A percentile compares a stretch with the other conserved stretches of the same genome.
Evolutionary conservation across 2,329 filamentous ascomycete species (phyloP).

Genomic region (Lizonia empirigonia): DNA sequence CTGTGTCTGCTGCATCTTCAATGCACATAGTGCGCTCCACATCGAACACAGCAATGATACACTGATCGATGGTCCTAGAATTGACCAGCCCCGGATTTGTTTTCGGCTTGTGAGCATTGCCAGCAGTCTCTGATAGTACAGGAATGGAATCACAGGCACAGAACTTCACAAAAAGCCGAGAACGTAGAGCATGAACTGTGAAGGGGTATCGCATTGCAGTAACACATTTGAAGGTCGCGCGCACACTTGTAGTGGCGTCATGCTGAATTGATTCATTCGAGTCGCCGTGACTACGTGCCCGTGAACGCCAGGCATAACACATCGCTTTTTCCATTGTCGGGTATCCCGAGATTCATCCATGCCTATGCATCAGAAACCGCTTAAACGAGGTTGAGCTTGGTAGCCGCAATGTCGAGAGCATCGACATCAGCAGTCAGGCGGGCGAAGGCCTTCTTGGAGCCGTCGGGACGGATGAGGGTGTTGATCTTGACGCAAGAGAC

Average conservation of each 20-base stretch:
- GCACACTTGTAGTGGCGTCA: constrained; percentile 32
- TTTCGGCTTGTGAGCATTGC: too few species aligned
- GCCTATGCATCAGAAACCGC: constrained; percentile 33
- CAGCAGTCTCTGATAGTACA: too few species aligned
- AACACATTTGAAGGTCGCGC: constrained; percentile 18
- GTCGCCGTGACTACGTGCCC: constrained; percentile 47
- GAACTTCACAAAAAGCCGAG: not conserved
- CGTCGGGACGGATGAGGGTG: constrained; percentile 97
- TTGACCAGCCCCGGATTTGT: too few species aligned
- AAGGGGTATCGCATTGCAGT: constrained; percentile 17
- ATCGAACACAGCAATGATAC: too few species aligned
- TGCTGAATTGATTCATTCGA: constrained; percentile 46
- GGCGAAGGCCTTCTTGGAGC: constrained; percentile 98
- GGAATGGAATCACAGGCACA: too few species aligned
- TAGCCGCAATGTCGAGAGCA: constrained; percentile 98
- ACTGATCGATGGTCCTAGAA: too few species aligned
- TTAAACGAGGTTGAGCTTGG: constrained; percentile 98
- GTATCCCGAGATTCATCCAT: constrained; percentile 41
- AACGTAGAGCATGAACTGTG: constrained; percentile 3
- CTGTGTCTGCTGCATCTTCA: too few species aligned
- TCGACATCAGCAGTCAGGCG: constrained; percentile 96
- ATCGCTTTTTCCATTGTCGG: constrained; percentile 44
- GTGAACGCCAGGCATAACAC: constrained; percentile 46
- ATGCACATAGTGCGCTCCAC: too few species aligned
- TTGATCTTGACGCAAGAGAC: constrained; percentile 99